These are phyloP conservation scores for Paraphoma chrysanthemicola DNA, from an alignment of 2,329 filamentous ascomycete genomes.

Conservation along the genomic window DNA sequence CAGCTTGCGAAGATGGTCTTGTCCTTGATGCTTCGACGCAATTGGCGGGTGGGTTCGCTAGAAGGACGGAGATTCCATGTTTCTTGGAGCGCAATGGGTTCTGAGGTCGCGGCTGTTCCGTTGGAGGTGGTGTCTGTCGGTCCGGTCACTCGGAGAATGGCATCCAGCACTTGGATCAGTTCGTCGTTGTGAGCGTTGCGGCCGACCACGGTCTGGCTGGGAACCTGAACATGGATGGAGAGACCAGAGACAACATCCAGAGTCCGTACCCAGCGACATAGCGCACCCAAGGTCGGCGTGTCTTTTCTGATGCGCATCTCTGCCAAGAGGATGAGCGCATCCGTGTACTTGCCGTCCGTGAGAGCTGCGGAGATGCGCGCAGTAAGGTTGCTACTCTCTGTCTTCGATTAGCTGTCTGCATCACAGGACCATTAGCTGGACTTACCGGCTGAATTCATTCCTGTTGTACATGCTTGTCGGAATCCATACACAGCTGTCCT, in stretches of 20 bases:
- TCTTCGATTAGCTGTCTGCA: background rate
- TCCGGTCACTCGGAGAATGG: conserved; percentile 68
- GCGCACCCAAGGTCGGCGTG: conserved; percentile 70
- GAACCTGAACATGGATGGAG: conserved; percentile 60
- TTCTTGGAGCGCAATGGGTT: conserved; percentile 65
- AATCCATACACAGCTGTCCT: conserved; percentile 73
- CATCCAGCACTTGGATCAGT: conserved; percentile 67
- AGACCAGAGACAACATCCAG: conserved; percentile 73
- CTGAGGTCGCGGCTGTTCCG: conserved; percentile 33
- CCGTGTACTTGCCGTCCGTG: conserved; percentile 68
- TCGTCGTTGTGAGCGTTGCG: conserved; percentile 56
- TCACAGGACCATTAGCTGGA: background rate
- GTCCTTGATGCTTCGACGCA: conserved; percentile 67
- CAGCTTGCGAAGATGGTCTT: conserved; percentile 51
- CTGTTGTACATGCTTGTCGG: conserved; percentile 71
- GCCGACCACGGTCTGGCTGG: conserved; percentile 39
- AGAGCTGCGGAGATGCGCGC: conserved; percentile 71
- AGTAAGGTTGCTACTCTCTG: conserved; percentile 68
- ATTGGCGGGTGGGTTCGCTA: conserved; percentile 49
- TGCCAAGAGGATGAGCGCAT: conserved; percentile 70
- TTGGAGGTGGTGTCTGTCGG: conserved; percentile 59
- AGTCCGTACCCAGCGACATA: conserved; percentile 76
- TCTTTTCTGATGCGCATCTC: conserved; percentile 74
- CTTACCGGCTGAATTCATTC: conserved; percentile 64
- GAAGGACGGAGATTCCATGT: conserved; percentile 66